Evolutionary conservation across 768 basidiomycete genomes (phyloP), one percentile per base, ranked within the genome.

Genomic region (Amanita muscaria): DNA sequence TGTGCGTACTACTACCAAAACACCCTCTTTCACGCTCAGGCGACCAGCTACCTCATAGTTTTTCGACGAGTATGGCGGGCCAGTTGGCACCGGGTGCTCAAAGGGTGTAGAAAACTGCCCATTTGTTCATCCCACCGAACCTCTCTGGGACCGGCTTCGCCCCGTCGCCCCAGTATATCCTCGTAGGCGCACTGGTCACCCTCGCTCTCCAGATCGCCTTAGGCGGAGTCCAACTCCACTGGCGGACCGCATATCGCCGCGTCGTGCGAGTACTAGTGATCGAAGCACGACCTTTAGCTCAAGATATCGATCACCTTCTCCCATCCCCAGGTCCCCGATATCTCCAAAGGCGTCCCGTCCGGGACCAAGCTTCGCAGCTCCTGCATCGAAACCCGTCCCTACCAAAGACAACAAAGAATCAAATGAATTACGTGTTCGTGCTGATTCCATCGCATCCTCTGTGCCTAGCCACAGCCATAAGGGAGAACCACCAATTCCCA

Each of bases 81-180:
- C 49, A 1, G 24, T 46, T 14, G 16, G 44, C 1, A 8, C 2
- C 0, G 49, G 56, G 5, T 61, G 54, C 25, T 43, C n/a, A 10
- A 46, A 39, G 4, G n/a, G 22, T 0, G 3, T 46, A 16, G 16
- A 29, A 0, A 10, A 3, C 6, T 65, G 64, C 39, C 30, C 12
- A 1, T 65, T 57, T 29, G 51, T 54, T 5, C 64, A 65, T 33
- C 64, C 63, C 31, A 35, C 45, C 10, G 56, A 65, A 23, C 50
- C 52, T 7, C 34, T 39, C 23, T 65, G 62, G 62, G 16, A 35
- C 3, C 12, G n/a, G 15, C 44, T 46, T 5, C 44, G 36, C 16
- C 11, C 27, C 16, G 18, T 43, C 24, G 2, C 1, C 12, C 33
- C 42, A 22, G 10, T 16, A n/a, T n/a, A n/a, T 18, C 33, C 11